phyloP scores from a whole-genome alignment of 2,329 filamentous ascomycete species.

The Cadophora sp. region DNA sequence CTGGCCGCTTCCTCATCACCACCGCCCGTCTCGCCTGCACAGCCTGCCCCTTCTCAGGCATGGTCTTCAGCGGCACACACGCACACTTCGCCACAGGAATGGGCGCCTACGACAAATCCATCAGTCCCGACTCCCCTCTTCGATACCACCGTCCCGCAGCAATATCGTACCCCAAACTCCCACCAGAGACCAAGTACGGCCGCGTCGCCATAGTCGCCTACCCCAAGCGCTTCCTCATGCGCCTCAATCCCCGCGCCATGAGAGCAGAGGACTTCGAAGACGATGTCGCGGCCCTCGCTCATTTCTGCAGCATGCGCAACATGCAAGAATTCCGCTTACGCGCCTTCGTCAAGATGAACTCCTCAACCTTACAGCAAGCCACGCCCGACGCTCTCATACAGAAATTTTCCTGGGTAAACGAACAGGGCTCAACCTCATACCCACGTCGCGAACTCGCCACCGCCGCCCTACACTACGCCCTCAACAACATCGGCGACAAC shows the following conservation, averaged over 20 bases:
- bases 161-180: constrained; percentile 5
- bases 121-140: neutral
- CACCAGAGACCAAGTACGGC: neutral
- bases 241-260: constrained; percentile 1
- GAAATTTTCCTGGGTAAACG: constrained; percentile 3
- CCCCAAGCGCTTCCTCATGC: constrained; percentile 12
- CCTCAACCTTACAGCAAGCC: neutral
- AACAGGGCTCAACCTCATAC: neutral
- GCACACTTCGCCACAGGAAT: constrained; percentile 12
- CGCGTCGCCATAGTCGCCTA: constrained; percentile 11
- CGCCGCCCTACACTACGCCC: neutral
- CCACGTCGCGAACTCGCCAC: neutral
- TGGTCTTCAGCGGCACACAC: constrained; percentile 19
- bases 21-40: constrained; percentile 11
- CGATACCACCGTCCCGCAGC: neutral
- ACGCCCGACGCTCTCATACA: neutral
- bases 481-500: neutral
- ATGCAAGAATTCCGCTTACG: constrained; percentile 10
- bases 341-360: neutral
- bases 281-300: neutral
- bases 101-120: constrained; percentile 10
- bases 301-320: neutral
- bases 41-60: constrained; percentile 5
- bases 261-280: neutral
- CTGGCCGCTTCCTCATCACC: constrained; percentile 18